phyloP scores from a whole-genome alignment of 2,329 filamentous ascomycete species.

The Pestalotiopsis sp. region DNA sequence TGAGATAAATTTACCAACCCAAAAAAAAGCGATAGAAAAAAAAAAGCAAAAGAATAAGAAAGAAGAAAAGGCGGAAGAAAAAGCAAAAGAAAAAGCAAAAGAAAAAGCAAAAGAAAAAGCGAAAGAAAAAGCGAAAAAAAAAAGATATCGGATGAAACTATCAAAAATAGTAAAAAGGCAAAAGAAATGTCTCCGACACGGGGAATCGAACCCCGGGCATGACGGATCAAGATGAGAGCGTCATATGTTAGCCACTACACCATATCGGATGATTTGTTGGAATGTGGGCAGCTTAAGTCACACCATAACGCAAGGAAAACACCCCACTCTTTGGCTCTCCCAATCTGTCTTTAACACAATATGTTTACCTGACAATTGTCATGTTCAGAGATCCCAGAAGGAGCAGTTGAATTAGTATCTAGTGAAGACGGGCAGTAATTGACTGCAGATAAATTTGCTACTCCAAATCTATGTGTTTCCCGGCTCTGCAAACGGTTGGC shows the following conservation, averaged over 20 bases:
- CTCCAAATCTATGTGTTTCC: too few species aligned
- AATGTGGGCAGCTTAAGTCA: not conserved
- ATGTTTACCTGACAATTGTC: too few species aligned
- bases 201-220: slow-evolving; percentile 33
- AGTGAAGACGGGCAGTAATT: too few species aligned
- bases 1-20: too few species aligned
- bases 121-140: not conserved
- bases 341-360: too few species aligned
- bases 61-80: not conserved
- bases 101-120: not conserved
- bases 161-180: not conserved
- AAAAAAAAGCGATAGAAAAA: not conserved
- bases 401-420: too few species aligned
- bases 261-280: slow-evolving; percentile 32
- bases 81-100: not conserved
- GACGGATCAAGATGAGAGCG: slow-evolving; percentile 33
- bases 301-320: fast-evolving
- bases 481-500: too few species aligned
- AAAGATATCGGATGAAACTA: not conserved
- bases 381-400: too few species aligned
- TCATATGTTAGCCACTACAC: slow-evolving; percentile 39
- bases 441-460: too few species aligned
- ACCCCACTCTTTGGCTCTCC: too few species aligned
- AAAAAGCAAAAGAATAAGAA: not conserved
- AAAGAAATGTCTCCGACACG: slow-evolving; percentile 24